These are phyloP conservation scores for Russula emetica DNA, from an alignment of 768 basidiomycete genomes.

Conservation along the genomic window DNA sequence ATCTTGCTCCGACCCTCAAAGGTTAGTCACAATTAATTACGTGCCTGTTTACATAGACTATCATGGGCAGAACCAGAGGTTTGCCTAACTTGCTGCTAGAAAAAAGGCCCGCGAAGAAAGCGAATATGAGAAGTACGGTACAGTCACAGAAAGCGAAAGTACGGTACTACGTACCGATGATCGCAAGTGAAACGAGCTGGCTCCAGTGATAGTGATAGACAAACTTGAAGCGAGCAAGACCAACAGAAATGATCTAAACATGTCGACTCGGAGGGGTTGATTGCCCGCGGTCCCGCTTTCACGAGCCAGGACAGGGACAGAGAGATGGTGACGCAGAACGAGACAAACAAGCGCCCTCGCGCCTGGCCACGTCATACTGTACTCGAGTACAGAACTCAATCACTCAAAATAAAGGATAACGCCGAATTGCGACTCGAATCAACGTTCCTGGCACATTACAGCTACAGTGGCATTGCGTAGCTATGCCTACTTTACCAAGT, in stretches of 20 bases:
- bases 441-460: neutral
- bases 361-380: conserved; percentile 1
- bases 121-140: neutral
- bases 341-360: neutral
- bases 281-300: neutral
- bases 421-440: neutral
- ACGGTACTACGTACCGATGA: neutral
- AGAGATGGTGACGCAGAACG: neutral
- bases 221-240: neutral
- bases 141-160: too few relatives aligned
- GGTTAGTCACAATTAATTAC: neutral
- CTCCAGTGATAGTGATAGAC: neutral
- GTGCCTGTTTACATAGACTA: conserved; percentile 8
- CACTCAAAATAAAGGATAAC: neutral
- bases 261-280: neutral
- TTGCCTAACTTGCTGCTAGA: neutral
- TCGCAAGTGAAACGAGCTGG: neutral
- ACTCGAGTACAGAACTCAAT: neutral
- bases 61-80: conserved; percentile 6
- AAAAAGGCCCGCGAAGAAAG: too few relatives aligned
- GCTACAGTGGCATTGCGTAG: neutral
- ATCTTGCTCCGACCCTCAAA: too few relatives aligned
- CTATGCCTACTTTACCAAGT: neutral
- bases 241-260: neutral
- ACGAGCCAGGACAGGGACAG: neutral